Conservation (phyloP, 805 yeast species). For the Phaffomyces opuntiae region DNA sequence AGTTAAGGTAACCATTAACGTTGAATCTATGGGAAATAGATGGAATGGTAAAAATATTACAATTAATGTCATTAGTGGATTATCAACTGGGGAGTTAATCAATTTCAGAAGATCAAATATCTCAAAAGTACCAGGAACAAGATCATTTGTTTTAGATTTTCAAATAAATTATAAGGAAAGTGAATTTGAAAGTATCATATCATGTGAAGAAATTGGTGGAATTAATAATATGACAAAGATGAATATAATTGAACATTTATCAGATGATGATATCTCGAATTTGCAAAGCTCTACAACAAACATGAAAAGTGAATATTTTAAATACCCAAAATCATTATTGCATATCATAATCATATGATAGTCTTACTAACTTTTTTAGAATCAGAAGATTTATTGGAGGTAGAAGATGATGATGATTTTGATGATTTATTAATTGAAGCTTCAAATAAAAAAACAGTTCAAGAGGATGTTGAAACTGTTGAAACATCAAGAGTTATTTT, state of each 20-base stretch:
- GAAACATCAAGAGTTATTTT: conserved; percentile 11
- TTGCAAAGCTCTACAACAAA: background rate
- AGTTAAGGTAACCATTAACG: conserved; percentile 13
- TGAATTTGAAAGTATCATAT: conserved; percentile 24
- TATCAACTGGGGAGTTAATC: conserved; percentile 29
- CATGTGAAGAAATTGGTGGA: conserved; percentile 35
- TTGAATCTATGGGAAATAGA: conserved; percentile 8
- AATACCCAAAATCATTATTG: background rate
- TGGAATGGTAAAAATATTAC: conserved; percentile 31
- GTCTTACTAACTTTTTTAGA: conserved; percentile 4
- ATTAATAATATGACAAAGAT: conserved; percentile 11
- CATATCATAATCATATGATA: background rate
- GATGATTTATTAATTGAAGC: conserved; percentile 25
- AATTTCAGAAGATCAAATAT: conserved; percentile 37
- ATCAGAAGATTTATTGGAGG: conserved; percentile 13
- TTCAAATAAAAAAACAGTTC: conserved; percentile 1
- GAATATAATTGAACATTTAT: background rate
- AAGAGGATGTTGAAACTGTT: background rate
- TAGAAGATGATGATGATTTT: conserved; percentile 21
- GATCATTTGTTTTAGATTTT: conserved; percentile 23
- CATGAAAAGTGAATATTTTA: background rate
- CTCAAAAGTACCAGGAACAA: conserved; percentile 20
- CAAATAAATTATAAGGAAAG: conserved; percentile 16
- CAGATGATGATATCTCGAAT: background rate
- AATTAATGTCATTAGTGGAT: conserved; percentile 25